These are phyloP conservation scores for Pterula multifida DNA, from an alignment of 1,284 basidiomycete species.

Conservation along the genomic window DNA sequence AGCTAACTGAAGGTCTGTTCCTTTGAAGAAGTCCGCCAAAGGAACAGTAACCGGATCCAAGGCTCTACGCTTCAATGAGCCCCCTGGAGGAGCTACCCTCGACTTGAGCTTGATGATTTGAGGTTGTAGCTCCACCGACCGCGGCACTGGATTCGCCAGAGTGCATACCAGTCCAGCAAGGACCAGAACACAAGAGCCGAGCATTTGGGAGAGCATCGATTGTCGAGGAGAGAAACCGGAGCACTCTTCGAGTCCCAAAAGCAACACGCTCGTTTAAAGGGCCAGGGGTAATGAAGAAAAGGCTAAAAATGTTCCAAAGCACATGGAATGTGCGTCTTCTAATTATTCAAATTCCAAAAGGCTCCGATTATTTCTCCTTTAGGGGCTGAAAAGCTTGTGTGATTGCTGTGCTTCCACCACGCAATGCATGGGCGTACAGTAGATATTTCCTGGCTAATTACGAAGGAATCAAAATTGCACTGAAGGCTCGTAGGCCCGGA, in stretches of 20 bases:
- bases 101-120: not conserved
- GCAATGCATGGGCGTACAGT: too few relatives aligned
- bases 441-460: too few relatives aligned
- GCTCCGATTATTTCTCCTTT: too few relatives aligned
- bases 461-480: too few relatives aligned
- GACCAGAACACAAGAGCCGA: not conserved
- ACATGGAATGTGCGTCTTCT: too few relatives aligned
- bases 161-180: not conserved
- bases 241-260: not conserved
- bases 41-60: slow-evolving; percentile 11
- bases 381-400: too few relatives aligned
- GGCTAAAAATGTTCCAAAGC: too few relatives aligned
- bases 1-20: slow-evolving; percentile 22
- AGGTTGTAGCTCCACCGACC: not conserved
- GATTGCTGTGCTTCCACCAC: too few relatives aligned
- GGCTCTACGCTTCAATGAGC: not conserved
- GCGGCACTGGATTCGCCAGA: not conserved
- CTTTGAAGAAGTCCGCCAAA: slow-evolving; percentile 20
- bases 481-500: too few relatives aligned
- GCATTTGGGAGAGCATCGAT: not conserved
- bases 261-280: too few relatives aligned
- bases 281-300: too few relatives aligned
- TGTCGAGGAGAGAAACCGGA: not conserved
- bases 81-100: not conserved
- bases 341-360: too few relatives aligned